Evolutionary conservation across 768 basidiomycete species (phyloP).

Genomic region (Dictyophora rubrovolvata): DNA sequence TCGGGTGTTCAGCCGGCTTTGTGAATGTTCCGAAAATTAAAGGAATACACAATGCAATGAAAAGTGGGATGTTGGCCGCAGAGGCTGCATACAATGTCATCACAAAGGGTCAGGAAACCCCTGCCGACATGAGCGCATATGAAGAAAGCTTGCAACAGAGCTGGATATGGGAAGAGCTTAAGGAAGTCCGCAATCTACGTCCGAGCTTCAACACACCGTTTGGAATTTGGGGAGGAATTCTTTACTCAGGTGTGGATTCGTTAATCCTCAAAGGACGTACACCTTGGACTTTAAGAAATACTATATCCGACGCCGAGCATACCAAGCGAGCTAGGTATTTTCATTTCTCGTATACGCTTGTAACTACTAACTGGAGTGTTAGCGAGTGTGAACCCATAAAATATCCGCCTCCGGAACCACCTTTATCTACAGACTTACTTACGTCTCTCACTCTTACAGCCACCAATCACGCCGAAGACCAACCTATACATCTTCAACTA

Average conservation of each 20-base stretch:
- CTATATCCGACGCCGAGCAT: slow-evolving; percentile 50
- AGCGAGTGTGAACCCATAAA: slow-evolving; percentile 61
- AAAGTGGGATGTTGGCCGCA: slow-evolving; percentile 94
- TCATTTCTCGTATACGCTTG: not conserved
- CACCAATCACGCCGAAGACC: slow-evolving; percentile 96
- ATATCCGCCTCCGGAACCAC: slow-evolving; percentile 82
- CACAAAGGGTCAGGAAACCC: slow-evolving; percentile 17
- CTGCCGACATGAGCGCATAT: slow-evolving; percentile 64
- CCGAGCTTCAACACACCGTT: slow-evolving; percentile 77
- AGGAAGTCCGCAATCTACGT: slow-evolving; percentile 85
- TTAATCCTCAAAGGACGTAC: slow-evolving; percentile 74
- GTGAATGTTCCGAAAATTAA: slow-evolving; percentile 97
- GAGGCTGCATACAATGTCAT: slow-evolving; percentile 73
- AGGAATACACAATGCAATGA: slow-evolving; percentile 98
- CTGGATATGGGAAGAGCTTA: slow-evolving; percentile 79
- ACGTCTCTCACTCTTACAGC: slow-evolving; percentile 85
- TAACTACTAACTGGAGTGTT: not conserved
- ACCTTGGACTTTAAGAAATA: slow-evolving; percentile 87
- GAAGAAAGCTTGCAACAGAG: slow-evolving; percentile 57
- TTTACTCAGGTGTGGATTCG: slow-evolving; percentile 83
- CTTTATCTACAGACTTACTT: slow-evolving; percentile 86
- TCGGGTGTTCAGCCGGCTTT: slow-evolving; percentile 94
- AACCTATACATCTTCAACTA: slow-evolving; percentile 80
- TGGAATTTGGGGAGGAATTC: slow-evolving; percentile 79
- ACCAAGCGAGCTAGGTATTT: slow-evolving; percentile 53